A percentile compares a stretch with the other conserved stretches of the same genome.
Conservation (phyloP, 345 rosid genomes). For the Eucalyptus dawsonii region DNA sequence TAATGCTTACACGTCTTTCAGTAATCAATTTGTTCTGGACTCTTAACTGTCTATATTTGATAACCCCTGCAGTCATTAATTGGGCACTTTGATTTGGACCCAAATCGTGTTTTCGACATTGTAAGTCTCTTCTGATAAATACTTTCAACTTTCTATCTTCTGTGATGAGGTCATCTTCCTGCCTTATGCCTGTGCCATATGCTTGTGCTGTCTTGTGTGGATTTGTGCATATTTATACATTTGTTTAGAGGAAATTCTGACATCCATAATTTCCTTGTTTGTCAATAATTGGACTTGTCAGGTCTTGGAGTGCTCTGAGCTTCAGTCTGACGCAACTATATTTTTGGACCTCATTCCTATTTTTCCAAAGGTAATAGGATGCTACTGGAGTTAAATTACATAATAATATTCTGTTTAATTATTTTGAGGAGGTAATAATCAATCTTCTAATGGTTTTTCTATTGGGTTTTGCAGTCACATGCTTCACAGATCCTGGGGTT, state of each 20-base stretch:
- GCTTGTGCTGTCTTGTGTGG: not conserved
- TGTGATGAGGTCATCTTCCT: not conserved
- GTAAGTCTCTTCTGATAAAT: constrained; percentile 34
- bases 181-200: not conserved
- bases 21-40: not conserved
- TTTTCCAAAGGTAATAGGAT: constrained; percentile 69
- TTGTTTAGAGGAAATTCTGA: not conserved
- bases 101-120: constrained; percentile 97
- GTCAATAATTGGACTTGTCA: constrained; percentile 13
- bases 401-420: not conserved
- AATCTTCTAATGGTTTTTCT: not conserved
- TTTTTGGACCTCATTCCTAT: constrained; percentile 87
- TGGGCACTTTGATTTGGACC: constrained; percentile 99
- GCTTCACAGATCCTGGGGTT: constrained; percentile 99
- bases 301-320: constrained; percentile 96
- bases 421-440: not conserved
- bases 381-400: not conserved
- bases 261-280: not conserved
- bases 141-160: not conserved
- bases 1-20: not conserved
- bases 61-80: constrained; percentile 73
- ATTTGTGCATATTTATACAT: not conserved
- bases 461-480: constrained; percentile 68
- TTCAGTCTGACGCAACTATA: constrained; percentile 58
- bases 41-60: constrained; percentile 4